These are phyloP conservation scores for Periconia sp. DNA, from an alignment of 2,329 filamentous ascomycete genomes.

Conservation along the genomic window DNA sequence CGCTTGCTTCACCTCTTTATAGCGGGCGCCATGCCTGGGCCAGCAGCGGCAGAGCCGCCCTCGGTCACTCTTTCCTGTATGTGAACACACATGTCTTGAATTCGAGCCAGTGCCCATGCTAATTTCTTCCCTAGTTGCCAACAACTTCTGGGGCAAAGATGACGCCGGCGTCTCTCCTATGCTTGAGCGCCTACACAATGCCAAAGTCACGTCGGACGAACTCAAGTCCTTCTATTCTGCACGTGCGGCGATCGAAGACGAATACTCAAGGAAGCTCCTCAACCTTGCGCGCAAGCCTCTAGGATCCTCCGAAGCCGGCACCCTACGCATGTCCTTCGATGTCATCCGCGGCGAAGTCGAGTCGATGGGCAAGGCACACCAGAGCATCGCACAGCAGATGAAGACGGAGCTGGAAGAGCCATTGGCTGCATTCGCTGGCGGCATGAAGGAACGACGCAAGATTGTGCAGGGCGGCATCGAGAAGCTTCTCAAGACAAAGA, in stretches of 20 bases:
- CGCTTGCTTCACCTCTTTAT: conserved; percentile 25
- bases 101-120: conserved; percentile 29
- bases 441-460: conserved; percentile 95
- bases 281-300: conserved; percentile 86
- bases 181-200: conserved; percentile 90
- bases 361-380: conserved; percentile 91
- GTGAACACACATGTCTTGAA: conserved; percentile 4
- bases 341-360: conserved; percentile 88
- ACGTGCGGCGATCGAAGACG: conserved; percentile 92
- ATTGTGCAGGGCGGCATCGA: conserved; percentile 95
- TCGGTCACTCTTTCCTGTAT: conserved; percentile 72
- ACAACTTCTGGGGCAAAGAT: conserved; percentile 99
- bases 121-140: conserved; percentile 75
- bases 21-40: conserved; percentile 63
- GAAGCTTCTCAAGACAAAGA: conserved; percentile 90
- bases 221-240: conserved; percentile 89
- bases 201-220: conserved; percentile 94
- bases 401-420: conserved; percentile 95
- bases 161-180: conserved; percentile 93
- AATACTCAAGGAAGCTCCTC: conserved; percentile 89
- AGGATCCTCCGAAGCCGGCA: conserved; percentile 85
- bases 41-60: conserved; percentile 64
- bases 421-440: conserved; percentile 85
- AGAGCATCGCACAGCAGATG: conserved; percentile 90
- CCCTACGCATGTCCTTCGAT: conserved; percentile 83